A percentile compares a stretch with the other conserved stretches of the same genome.
phyloP scores from a whole-genome alignment of 371 early-diverging fungal genomes.

The Aphelidium insulamus region DNA sequence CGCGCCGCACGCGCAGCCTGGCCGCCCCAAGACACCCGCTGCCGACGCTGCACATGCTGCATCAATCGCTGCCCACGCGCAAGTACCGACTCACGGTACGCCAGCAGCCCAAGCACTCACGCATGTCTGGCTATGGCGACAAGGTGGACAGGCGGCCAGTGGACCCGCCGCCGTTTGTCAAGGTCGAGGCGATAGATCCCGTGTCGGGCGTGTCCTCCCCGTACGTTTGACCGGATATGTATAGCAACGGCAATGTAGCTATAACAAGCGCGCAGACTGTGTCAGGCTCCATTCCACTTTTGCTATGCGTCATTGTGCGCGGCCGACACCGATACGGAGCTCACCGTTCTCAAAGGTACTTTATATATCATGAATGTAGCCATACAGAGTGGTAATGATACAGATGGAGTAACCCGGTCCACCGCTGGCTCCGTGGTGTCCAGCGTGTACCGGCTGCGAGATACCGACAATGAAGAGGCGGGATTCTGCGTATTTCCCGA shows the following conservation, averaged over 20 bases:
- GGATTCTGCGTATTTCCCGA: conserved; percentile 94
- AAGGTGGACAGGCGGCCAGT: conserved; percentile 22
- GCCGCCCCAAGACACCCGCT: not conserved
- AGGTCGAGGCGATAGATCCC: not conserved
- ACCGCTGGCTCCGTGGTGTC: conserved; percentile 67
- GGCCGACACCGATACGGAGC: not conserved
- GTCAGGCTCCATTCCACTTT: not conserved
- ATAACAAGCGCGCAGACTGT: not conserved
- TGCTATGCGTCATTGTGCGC: not conserved
- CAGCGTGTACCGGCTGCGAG: conserved; percentile 64
- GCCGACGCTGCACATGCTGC: not conserved
- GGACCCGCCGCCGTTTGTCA: conserved; percentile 20
- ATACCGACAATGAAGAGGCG: conserved; percentile 61
- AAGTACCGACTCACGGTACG: too few species aligned
- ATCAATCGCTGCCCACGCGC: too few species aligned
- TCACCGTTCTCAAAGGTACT: not conserved
- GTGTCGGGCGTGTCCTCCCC: not conserved
- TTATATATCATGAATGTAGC: not conserved
- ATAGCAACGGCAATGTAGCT: not conserved
- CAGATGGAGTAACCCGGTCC: too few species aligned
- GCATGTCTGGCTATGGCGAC: conserved; percentile 22
- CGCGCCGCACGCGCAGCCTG: not conserved
- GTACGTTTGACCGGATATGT: not conserved
- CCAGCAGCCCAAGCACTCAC: conserved; percentile 21
- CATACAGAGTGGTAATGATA: not conserved